phyloP scores from a whole-genome alignment of 106 monocot genomes.

The Acorus gramineus region DNA sequence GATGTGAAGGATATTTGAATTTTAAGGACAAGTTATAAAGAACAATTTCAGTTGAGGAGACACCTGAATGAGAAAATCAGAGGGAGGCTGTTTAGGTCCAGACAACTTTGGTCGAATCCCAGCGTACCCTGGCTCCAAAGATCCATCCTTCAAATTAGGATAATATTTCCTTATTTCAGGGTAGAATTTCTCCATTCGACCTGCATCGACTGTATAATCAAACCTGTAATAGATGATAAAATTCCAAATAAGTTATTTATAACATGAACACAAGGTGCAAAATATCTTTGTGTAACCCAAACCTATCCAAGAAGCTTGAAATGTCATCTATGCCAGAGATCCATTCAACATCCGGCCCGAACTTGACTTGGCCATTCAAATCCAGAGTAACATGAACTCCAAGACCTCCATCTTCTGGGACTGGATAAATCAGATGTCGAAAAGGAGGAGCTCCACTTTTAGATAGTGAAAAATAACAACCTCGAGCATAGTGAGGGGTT shows the following conservation, averaged over 20 bases:
- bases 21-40: too few species aligned
- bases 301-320: conserved; percentile 66
- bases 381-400: conserved; percentile 95
- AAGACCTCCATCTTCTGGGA: conserved; percentile 91
- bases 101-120: conserved; percentile 85
- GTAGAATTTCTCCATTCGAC: conserved; percentile 59
- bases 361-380: conserved; percentile 64
- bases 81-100: conserved; percentile 56
- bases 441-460: conserved; percentile 65
- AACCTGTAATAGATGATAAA: conserved; percentile 33
- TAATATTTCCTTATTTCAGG: conserved; percentile 85
- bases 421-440: conserved; percentile 77
- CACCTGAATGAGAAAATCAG: conserved; percentile 90
- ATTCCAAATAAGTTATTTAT: too few species aligned
- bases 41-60: neutral
- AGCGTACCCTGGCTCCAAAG: conserved; percentile 81
- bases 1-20: neutral
- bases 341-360: conserved; percentile 99
- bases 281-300: neutral
- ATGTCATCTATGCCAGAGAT: conserved; percentile 51
- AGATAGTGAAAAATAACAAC: conserved; percentile 85
- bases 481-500: conserved; percentile 64
- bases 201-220: conserved; percentile 74
- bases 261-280: too few species aligned
- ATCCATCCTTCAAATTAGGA: conserved; percentile 75